Conservation (phyloP, 1,139 yeast species). For the Petasospora rhodanensis region DNA sequence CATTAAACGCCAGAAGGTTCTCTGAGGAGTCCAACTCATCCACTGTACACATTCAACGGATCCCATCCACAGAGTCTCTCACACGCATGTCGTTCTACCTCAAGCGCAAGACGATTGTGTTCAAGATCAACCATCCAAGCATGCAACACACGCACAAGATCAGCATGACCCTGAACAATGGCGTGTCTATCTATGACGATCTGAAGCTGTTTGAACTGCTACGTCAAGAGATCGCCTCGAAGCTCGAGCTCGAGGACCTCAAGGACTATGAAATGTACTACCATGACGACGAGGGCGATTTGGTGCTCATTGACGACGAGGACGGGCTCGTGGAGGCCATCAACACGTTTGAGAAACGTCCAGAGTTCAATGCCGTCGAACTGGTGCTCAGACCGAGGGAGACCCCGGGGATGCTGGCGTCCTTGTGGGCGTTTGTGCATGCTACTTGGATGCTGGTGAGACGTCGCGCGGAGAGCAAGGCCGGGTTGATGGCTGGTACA, state of each 20-base stretch:
- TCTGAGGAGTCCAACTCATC: slow-evolving; percentile 11
- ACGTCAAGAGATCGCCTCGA: slow-evolving; percentile 25
- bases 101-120: slow-evolving; percentile 17
- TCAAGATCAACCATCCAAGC: slow-evolving; percentile 18
- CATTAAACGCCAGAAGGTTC: slow-evolving; percentile 12
- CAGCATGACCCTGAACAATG: slow-evolving; percentile 21
- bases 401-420: not conserved
- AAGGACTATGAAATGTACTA: slow-evolving; percentile 29
- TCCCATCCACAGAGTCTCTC: slow-evolving; percentile 21
- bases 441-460: slow-evolving; percentile 5
- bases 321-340: slow-evolving; percentile 31
- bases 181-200: slow-evolving; percentile 18
- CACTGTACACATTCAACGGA: slow-evolving; percentile 7
- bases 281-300: slow-evolving; percentile 32
- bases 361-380: slow-evolving; percentile 13
- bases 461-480: not conserved
- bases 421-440: slow-evolving; percentile 7
- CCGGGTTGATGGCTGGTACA: slow-evolving; percentile 10
- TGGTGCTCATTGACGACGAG: slow-evolving; percentile 27
- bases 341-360: slow-evolving; percentile 15
- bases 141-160: slow-evolving; percentile 18
- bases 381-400: slow-evolving; percentile 9
- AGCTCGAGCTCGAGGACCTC: slow-evolving; percentile 17
- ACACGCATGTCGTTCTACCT: slow-evolving; percentile 20
- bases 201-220: slow-evolving; percentile 23